A percentile compares a stretch with the other conserved stretches of the same genome.
These are phyloP conservation scores for Cymbopogon flexuosus DNA, from an alignment of 202 grass and related monocot genomes.

Conservation along the genomic window DNA sequence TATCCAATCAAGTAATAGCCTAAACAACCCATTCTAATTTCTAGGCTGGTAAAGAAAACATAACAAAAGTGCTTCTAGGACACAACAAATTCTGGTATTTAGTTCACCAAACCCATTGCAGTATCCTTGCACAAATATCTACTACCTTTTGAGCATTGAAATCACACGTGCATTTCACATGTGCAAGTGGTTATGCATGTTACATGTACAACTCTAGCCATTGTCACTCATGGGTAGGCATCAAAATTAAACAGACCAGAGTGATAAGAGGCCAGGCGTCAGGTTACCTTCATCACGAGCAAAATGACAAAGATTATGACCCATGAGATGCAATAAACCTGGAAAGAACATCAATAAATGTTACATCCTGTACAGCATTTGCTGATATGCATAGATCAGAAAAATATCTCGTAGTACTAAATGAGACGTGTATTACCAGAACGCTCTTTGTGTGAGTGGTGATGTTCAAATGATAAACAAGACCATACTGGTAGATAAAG, in stretches of 20 bases:
- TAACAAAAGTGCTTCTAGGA: background rate
- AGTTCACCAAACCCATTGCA: background rate
- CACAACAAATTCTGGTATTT: background rate
- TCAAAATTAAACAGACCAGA: background rate
- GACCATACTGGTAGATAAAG: slow-evolving; percentile 92
- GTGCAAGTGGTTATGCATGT: background rate
- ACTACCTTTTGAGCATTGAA: background rate
- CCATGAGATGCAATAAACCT: slow-evolving; percentile 97
- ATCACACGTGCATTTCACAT: background rate
- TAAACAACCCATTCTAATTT: background rate
- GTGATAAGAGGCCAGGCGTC: background rate
- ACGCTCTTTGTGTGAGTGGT: slow-evolving; percentile 58
- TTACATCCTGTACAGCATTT: slow-evolving; percentile 7
- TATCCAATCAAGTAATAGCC: background rate
- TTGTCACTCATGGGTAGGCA: background rate
- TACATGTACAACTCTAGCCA: background rate
- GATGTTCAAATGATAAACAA: slow-evolving; percentile 91
- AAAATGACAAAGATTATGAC: slow-evolving; percentile 88
- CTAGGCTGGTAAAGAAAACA: background rate
- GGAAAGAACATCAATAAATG: slow-evolving; percentile 27
- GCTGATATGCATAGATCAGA: slow-evolving; percentile 13
- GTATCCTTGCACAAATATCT: background rate
- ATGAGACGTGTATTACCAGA: slow-evolving; percentile 52
- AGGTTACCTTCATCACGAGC: slow-evolving; percentile 70
- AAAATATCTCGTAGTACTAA: slow-evolving; percentile 17